Evolutionary conservation across 345 rosid genomes (phyloP), one percentile per base, ranked within the genome.

Genomic region (Pseudoturritis turrita): DNA sequence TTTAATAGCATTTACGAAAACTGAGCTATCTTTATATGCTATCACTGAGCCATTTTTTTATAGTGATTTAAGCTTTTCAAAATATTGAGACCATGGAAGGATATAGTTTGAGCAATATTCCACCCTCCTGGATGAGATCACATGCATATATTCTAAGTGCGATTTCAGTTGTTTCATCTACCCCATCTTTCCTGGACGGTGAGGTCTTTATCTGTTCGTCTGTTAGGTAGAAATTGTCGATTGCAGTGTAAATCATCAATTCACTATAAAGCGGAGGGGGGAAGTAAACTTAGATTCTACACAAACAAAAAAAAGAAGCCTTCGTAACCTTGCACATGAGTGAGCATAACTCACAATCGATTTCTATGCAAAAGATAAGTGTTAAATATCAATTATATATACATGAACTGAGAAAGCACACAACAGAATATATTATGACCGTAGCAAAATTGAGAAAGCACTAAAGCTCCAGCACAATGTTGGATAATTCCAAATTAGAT

Each of bases 121-220:
- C 98, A 43, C 89, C 86, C 68, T 95, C 98, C 72, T 95, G 98
- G 57, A 95, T 89, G 63, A 91, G 93, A 66, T 91, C 99, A 55
- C 98, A 91, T 55, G 98, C 98, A 57, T 91, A 91, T 72, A 87
- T 91, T 78, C 96, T 78, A 50, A 95, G 86, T 4, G 82, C 70
- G 46, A 84, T 85, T 68, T 95, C 99, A 2, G 92, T 87, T 6
- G 86, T 78, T 72, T 87, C 90, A 54, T 95, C 96, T 41, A 91
- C 86, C 18, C 88, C 98, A 81, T 95, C 97, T 83, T 88, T 95
- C 76, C 91, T 82, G 0, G 98, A 95, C 21, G 96, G 97, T 6
- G 94, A 82, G 70, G 59, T 79, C 80, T 79, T 68, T 35, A 87
- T 78, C 78, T 87, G 87, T 79, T 95, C 98, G 10, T 91, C 92